A percentile compares a stretch with the other conserved stretches of the same genome.
These are phyloP conservation scores for Gossypium gossypioides DNA, from an alignment of 441 rosid genomes.

Conservation along the genomic window DNA sequence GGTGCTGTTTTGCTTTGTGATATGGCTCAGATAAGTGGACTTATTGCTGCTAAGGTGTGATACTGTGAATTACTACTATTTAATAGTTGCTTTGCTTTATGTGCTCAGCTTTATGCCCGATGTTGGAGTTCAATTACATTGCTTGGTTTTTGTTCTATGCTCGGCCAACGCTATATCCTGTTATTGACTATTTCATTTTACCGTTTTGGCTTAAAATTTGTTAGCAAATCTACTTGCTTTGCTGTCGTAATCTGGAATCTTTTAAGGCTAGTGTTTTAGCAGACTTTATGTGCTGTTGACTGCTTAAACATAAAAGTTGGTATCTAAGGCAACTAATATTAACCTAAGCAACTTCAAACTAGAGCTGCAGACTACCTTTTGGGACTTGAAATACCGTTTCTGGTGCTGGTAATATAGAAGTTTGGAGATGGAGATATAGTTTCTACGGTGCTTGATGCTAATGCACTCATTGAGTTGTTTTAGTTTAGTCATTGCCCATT, in stretches of 20 bases:
- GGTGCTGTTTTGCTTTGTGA: constrained; percentile 60
- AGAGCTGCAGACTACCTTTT: neutral
- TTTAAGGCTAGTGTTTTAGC: neutral
- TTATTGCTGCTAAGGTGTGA: constrained; percentile 58
- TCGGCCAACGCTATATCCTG: neutral
- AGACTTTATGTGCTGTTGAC: neutral
- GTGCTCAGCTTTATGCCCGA: neutral
- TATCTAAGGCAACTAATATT: neutral
- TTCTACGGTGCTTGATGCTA: neutral
- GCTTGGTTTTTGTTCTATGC: neutral
- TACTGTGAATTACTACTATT: neutral
- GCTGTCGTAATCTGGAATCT: neutral
- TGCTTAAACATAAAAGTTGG: neutral
- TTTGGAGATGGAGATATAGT: neutral
- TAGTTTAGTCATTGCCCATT: neutral
- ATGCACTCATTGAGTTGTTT: neutral
- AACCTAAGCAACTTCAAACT: neutral
- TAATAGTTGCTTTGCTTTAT: neutral
- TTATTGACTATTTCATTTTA: neutral
- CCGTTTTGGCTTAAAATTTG: neutral
- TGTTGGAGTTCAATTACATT: neutral
- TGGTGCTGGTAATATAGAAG: neutral
- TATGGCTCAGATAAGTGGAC: constrained; percentile 70
- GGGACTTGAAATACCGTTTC: neutral
- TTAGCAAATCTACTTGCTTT: neutral